Conservation (phyloP, 164 flowering plant species). For the Taxillus chinensis region DNA sequence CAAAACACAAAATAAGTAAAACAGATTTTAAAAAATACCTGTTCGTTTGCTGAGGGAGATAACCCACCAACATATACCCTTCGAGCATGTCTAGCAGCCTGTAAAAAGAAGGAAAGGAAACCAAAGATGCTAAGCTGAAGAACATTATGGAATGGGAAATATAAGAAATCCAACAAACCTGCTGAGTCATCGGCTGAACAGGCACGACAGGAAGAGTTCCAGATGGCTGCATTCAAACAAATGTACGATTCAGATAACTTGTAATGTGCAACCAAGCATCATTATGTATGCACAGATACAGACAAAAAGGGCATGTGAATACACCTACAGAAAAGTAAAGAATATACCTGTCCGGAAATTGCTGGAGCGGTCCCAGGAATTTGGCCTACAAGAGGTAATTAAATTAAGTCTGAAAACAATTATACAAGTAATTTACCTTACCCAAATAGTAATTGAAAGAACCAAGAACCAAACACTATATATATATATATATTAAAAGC, state of each 20-base stretch:
- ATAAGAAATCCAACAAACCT: constrained; percentile 32
- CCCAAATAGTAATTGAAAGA: neutral
- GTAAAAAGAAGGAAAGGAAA: constrained; percentile 1
- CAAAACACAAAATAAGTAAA: no score
- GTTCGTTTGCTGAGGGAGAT: constrained; percentile 88
- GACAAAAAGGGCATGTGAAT: no score
- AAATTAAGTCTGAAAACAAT: constrained; percentile 12
- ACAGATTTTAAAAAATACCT: constrained; percentile 30
- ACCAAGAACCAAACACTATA: neutral
- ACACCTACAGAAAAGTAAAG: neutral
- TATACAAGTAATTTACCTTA: neutral
- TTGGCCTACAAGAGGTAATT: constrained; percentile 46
- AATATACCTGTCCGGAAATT: constrained; percentile 67
- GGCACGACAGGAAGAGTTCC: constrained; percentile 81
- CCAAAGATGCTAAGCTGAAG: neutral
- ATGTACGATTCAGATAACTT: neutral
- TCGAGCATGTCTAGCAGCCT: constrained; percentile 96
- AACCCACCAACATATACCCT: constrained; percentile 97
- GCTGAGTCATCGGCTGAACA: constrained; percentile 95
- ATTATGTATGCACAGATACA: neutral
- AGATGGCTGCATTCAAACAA: constrained; percentile 29
- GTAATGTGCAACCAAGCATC: neutral
- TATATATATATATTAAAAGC: neutral
- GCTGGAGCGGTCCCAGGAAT: constrained; percentile 49
- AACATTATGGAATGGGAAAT: neutral